Evolutionary conservation across 345 rosid species (phyloP).

Genomic region (Aurinia saxatilis): DNA sequence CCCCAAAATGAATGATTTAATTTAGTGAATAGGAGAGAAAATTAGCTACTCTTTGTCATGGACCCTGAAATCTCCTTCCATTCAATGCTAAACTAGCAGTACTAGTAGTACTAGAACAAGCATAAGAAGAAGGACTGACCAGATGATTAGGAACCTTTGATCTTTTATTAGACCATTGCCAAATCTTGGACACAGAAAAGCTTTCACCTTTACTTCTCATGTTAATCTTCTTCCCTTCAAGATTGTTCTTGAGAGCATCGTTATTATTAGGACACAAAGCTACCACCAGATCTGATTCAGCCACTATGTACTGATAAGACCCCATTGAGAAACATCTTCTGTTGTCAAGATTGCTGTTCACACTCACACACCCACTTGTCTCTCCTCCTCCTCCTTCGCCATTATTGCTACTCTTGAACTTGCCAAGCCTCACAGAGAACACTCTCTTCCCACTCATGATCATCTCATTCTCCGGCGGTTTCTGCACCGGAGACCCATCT

Average conservation of each 20-base stretch:
- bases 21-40: slow-evolving; percentile 16
- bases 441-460: slow-evolving; percentile 59
- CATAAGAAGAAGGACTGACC: slow-evolving; percentile 28
- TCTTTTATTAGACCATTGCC: slow-evolving; percentile 83
- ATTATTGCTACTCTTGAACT: slow-evolving; percentile 50
- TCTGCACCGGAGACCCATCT: slow-evolving; percentile 35
- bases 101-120: slow-evolving; percentile 17
- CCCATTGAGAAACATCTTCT: slow-evolving; percentile 57
- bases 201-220: slow-evolving; percentile 78
- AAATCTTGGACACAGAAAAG: slow-evolving; percentile 88
- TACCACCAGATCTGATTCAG: slow-evolving; percentile 60
- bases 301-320: slow-evolving; percentile 60
- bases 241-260: slow-evolving; percentile 22
- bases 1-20: slow-evolving; percentile 24
- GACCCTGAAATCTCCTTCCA: slow-evolving; percentile 34
- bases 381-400: slow-evolving; percentile 19
- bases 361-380: slow-evolving; percentile 42
- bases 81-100: slow-evolving; percentile 31
- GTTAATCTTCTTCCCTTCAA: slow-evolving; percentile 73
- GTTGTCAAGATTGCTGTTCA: slow-evolving; percentile 53
- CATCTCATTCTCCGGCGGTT: slow-evolving; percentile 45
- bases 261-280: slow-evolving; percentile 40
- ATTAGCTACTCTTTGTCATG: slow-evolving; percentile 26
- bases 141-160: slow-evolving; percentile 38
- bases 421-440: slow-evolving; percentile 79